Base-by-base conservation (phyloP, 495 filamentous ascomycete species). In the Xylaria venustula region DNA sequence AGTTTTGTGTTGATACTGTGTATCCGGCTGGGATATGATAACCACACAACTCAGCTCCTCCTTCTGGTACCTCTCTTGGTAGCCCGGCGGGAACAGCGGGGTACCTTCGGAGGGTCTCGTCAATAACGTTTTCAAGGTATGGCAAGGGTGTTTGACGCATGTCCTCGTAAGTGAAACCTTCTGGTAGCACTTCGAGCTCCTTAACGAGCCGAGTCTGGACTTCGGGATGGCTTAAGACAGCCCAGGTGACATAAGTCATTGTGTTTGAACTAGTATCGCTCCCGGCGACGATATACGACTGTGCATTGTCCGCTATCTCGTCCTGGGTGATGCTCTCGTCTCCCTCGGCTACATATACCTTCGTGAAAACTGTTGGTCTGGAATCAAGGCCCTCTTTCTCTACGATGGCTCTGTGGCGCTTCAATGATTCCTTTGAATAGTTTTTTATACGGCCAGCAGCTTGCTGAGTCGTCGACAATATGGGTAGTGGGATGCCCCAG, bases 41-140 rank as follows among this genome's bases (percentile, higher is more conserved):
- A 7, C 59, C 61, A 34, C 63, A 53, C 2, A 75, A 19, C 23
- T 61, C 58, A 9, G 62, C 57, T n/a, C 71, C 71, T 12, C 63
- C 71, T 15, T 45, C 6, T 5, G 62, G 62, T 3, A 64, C 57
- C 23, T 59, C 51, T 19, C 84, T 73, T 15, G 71, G 72, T 15
- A 81, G 61, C 0, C 66, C 82, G 4, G 69, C 64, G 0, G 80
- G 77, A 0, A 80, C 78, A 12, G 77, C 73, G 0, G 82, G 73
- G 52, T 82, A 74, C 14, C 84, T 65, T 1, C 84, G 74, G 23
- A 89, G 71, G 0, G 83, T 72, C 68, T 89, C 86, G 25, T 79
- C 75, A 60, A 86, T 80, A 15, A 80, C 72, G 20, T 75, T 74
- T 56, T 81, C 79, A n/a, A 85, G 59, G 55, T 79, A 82, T 7